phyloP scores from a whole-genome alignment of 2,329 filamentous ascomycete genomes.

The Fusarium continuum region DNA sequence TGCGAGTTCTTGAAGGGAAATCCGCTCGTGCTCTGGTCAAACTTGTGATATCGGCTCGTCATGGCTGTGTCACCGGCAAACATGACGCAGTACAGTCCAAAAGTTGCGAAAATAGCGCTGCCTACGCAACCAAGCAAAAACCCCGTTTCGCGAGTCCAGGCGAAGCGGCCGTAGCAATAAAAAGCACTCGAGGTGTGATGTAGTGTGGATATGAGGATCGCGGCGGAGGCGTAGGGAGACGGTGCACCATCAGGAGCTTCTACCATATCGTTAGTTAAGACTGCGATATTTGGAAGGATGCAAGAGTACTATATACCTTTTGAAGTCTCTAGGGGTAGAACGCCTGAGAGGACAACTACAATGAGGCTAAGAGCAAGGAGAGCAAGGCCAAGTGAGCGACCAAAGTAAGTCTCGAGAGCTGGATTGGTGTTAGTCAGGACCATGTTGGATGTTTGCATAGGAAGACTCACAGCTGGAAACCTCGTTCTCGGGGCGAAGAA shows the following conservation, averaged over 20 bases:
- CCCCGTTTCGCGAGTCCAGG: constrained; percentile 62
- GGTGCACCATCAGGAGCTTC: constrained; percentile 51
- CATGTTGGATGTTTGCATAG: neutral
- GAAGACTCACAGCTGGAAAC: constrained; percentile 44
- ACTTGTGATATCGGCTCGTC: constrained; percentile 49
- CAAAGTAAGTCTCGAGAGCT: constrained; percentile 75
- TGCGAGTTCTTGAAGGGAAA: constrained; percentile 52
- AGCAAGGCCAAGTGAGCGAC: constrained; percentile 73
- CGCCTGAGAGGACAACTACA: constrained; percentile 74
- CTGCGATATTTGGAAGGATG: no score
- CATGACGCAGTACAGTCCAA: constrained; percentile 56
- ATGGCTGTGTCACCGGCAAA: constrained; percentile 52
- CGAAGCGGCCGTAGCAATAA: constrained; percentile 75
- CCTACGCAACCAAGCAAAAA: constrained; percentile 69
- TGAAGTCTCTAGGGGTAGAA: constrained; percentile 68
- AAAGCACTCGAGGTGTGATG: constrained; percentile 72
- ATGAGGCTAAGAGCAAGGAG: constrained; percentile 71
- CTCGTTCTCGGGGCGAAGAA: constrained; percentile 51
- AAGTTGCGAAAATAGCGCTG: constrained; percentile 64
- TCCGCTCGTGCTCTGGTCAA: constrained; percentile 53
- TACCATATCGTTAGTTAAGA: constrained; percentile 2
- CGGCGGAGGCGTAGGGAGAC: constrained; percentile 72
- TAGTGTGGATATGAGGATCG: constrained; percentile 69
- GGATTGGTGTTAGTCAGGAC: constrained; percentile 23
- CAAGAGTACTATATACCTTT: constrained; percentile 48